phyloP scores from a whole-genome alignment of 805 yeast genomes.

The Clavispora santaluciae region DNA sequence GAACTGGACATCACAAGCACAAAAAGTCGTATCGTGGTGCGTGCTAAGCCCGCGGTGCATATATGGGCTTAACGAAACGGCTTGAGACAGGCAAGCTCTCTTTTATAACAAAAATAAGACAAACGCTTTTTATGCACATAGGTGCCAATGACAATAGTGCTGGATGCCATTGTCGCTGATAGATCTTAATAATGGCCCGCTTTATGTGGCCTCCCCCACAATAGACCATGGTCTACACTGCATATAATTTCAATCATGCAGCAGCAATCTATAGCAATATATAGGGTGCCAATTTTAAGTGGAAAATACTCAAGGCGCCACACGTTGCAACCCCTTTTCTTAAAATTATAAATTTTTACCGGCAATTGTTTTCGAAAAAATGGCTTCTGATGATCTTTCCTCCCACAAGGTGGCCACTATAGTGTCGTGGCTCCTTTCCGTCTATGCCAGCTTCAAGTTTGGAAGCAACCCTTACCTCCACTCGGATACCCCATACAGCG shows the following conservation, averaged over 20 bases:
- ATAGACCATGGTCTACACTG: too few relatives aligned
- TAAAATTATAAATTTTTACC: not conserved
- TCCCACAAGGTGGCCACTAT: constrained; percentile 44
- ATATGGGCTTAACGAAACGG: too few relatives aligned
- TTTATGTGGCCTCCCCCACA: not conserved
- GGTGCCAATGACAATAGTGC: too few relatives aligned
- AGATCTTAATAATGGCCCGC: too few relatives aligned
- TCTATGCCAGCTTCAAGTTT: constrained; percentile 51
- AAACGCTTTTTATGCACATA: too few relatives aligned
- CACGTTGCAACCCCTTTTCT: too few relatives aligned
- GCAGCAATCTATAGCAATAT: not conserved
- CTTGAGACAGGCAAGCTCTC: too few relatives aligned
- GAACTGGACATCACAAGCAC: constrained; percentile 19
- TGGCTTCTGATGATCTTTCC: constrained; percentile 11
- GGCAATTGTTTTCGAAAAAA: not conserved
- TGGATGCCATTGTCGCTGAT: too few relatives aligned
- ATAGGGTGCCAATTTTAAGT: too few relatives aligned
- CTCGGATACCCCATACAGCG: constrained; percentile 68
- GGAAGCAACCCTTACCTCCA: constrained; percentile 54
- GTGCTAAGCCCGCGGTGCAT: constrained; percentile 19
- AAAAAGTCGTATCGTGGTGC: constrained; percentile 34
- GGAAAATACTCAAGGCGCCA: too few relatives aligned
- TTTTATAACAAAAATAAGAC: too few relatives aligned
- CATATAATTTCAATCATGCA: too few relatives aligned
- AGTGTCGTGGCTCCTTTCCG: constrained; percentile 51